Evolutionary conservation across 306 rosid genomes (phyloP), one percentile per base, ranked within the genome.

Genomic region (Quercus gilva): DNA sequence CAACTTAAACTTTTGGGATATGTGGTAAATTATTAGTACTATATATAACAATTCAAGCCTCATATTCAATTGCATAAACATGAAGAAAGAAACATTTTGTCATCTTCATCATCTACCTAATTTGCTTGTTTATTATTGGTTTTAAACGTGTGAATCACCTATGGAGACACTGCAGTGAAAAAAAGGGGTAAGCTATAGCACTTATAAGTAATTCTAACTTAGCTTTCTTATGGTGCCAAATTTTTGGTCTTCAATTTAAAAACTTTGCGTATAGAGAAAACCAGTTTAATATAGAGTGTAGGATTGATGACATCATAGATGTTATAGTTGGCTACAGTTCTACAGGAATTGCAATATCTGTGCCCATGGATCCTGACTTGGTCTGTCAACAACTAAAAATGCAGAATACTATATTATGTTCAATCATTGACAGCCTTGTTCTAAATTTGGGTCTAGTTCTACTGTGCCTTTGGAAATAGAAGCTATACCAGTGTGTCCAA

Each of bases 401-500:
- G 45, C 11, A 41, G 45, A 41, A 41, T 41, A 41, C 45, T 41
- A 61, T 26, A 61, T 61, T 61, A 26, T 26, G 17, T 29, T 19
- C 49, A 12, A 29, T 60, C 35, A 31, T 65, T 7, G 4, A 65
- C 71, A 17, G 21, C 49, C 21, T 65, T n/a, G 23, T 18, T 31
- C 69, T 15, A 26, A 13, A 25, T 26, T 5, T 11, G n/a, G 69
- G 28, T 65, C 23, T 65, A 43, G 21, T 68, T 57, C 33, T 52
- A 45, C 55, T 26, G 1, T 14, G 41, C 20, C 33, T 69, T 72
- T 73, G 1, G 28, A 29, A 76, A 17, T 68, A 35, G 56, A 76
- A 79, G 58, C 71, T 33, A 25, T 88, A 92, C 97, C 88, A 89
- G 59, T 35, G 88, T 76, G 53, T 88, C 89, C 75, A 92, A 76